Conservation (phyloP, 441 rosid genomes). For the Corymbia calophylla region DNA sequence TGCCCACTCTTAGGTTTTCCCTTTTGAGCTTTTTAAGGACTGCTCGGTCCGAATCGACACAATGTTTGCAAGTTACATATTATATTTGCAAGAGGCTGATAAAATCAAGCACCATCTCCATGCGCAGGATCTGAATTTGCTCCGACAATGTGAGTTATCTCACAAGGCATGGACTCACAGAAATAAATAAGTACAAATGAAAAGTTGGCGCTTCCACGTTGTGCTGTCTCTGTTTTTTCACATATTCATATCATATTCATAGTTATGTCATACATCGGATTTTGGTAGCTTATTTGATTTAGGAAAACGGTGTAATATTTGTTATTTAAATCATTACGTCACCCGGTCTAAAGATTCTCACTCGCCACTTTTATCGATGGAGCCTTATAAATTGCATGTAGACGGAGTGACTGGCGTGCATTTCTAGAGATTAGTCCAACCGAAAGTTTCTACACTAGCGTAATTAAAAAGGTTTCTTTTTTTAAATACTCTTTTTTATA, state of each 20-base stretch:
- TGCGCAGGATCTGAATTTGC: neutral
- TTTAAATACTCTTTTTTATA: neutral
- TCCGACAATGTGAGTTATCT: neutral
- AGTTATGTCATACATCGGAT: neutral
- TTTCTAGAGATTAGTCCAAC: neutral
- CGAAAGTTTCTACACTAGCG: neutral
- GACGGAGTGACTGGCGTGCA: neutral
- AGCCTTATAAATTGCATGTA: neutral
- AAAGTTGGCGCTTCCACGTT: neutral
- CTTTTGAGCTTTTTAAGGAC: too few relatives aligned
- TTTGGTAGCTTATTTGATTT: neutral
- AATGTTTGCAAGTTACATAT: neutral
- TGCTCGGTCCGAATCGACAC: too few relatives aligned
- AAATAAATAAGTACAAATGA: neutral
- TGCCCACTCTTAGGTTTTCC: too few relatives aligned
- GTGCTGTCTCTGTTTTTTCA: neutral
- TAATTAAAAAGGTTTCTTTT: neutral
- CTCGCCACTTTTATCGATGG: neutral
- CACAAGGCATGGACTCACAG: neutral
- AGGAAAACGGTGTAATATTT: neutral
- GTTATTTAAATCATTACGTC: neutral
- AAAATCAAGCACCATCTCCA: neutral
- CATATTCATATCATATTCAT: neutral
- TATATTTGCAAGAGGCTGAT: neutral
- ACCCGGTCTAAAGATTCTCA: neutral